These are phyloP conservation scores for Colletotrichum chlorophyti DNA, from an alignment of 2,329 filamentous ascomycete genomes.

Conservation along the genomic window DNA sequence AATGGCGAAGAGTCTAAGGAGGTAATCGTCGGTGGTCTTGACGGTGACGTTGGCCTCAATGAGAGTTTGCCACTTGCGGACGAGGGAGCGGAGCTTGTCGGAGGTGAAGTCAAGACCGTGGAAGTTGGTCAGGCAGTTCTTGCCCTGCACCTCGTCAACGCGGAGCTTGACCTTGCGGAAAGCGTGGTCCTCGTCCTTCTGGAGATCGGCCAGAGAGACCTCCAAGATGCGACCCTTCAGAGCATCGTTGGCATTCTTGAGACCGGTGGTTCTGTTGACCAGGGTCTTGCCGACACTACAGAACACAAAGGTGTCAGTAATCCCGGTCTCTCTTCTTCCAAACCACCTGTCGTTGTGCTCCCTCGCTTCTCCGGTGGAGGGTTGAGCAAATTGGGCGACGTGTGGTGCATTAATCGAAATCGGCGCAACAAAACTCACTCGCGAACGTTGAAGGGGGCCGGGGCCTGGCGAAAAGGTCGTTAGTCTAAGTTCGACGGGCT, in stretches of 20 bases:
- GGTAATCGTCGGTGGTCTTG: conserved; percentile 99
- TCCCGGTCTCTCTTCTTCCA: not conserved
- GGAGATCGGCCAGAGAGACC: conserved; percentile 97
- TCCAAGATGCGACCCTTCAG: conserved; percentile 99
- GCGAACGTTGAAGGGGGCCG: conserved; percentile 92
- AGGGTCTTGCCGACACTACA: conserved; percentile 98
- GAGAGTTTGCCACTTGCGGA: conserved; percentile 99
- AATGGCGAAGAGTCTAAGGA: conserved; percentile 98
- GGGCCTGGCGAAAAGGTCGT: conserved; percentile 65
- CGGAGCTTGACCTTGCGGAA: conserved; percentile 99
- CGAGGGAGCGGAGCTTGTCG: conserved; percentile 98
- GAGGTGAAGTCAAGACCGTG: conserved; percentile 99
- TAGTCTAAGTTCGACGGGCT: no score
- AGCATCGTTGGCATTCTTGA: conserved; percentile 99
- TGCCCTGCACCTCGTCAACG: conserved; percentile 98
- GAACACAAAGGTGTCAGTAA: not conserved
- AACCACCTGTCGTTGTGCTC: not conserved
- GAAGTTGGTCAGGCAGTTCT: conserved; percentile 99
- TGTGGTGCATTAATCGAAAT: no score
- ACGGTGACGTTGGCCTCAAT: conserved; percentile 99
- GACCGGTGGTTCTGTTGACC: conserved; percentile 98
- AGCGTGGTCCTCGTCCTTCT: conserved; percentile 99
- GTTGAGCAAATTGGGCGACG: no score
- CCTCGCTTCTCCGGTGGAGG: no score
- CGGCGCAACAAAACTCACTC: conserved; percentile 90